phyloP scores from a whole-genome alignment of 306 rosid genomes.

The Cercis canadensis region DNA sequence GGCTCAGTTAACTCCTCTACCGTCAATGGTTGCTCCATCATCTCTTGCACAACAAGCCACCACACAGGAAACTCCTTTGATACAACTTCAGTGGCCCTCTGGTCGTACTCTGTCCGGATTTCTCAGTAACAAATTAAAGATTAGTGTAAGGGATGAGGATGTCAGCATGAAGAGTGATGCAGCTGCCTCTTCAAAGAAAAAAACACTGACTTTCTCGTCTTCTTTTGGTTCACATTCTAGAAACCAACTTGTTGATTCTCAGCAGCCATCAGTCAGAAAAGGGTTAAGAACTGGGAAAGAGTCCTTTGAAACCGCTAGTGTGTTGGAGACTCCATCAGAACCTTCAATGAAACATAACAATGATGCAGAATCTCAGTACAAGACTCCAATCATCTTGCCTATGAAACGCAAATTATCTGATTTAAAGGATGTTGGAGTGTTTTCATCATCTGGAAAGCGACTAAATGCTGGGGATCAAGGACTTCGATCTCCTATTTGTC shows the following conservation, averaged over 20 bases:
- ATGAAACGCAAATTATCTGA: slow-evolving; percentile 78
- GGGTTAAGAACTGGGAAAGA: slow-evolving; percentile 54
- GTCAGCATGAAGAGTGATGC: slow-evolving; percentile 53
- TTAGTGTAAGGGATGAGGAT: slow-evolving; percentile 64
- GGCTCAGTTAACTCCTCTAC: slow-evolving; percentile 93
- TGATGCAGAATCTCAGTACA: slow-evolving; percentile 75
- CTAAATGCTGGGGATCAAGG: slow-evolving; percentile 75
- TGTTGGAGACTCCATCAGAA: slow-evolving; percentile 52
- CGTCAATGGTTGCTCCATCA: slow-evolving; percentile 75
- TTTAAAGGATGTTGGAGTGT: slow-evolving; percentile 62
- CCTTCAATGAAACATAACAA: slow-evolving; percentile 45
- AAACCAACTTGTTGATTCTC: slow-evolving; percentile 59
- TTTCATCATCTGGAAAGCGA: slow-evolving; percentile 71
- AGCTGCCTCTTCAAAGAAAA: slow-evolving; percentile 60
- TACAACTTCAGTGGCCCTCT: slow-evolving; percentile 83
- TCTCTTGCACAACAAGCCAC: slow-evolving; percentile 70
- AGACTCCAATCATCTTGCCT: slow-evolving; percentile 73
- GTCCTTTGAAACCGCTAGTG: slow-evolving; percentile 48
- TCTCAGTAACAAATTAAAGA: slow-evolving; percentile 64
- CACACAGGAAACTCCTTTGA: slow-evolving; percentile 69
- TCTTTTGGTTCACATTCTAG: slow-evolving; percentile 69
- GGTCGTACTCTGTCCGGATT: slow-evolving; percentile 83
- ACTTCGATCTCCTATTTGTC: slow-evolving; percentile 73
- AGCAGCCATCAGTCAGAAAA: slow-evolving; percentile 50
- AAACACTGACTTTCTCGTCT: slow-evolving; percentile 71